Evolutionary conservation across 805 yeast species (phyloP).

Genomic region (Wickerhamomyces pijperi): DNA sequence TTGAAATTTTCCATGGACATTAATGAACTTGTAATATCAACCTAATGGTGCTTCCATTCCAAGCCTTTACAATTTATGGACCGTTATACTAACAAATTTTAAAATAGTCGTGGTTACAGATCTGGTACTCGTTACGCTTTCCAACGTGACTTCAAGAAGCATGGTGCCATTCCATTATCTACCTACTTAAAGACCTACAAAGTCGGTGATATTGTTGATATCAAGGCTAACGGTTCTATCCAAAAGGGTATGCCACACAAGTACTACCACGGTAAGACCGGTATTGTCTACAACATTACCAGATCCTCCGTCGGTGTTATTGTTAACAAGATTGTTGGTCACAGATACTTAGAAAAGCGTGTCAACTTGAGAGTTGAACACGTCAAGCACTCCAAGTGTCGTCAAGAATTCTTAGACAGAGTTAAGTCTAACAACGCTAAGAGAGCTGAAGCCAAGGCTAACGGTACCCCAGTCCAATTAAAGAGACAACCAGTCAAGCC

Average conservation of each 20-base stretch:
- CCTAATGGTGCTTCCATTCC: not conserved
- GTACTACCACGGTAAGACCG: slow-evolving; percentile 99
- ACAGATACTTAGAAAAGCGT: slow-evolving; percentile 99
- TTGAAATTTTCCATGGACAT: too few species aligned
- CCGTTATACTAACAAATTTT: slow-evolving; percentile 9
- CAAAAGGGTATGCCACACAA: slow-evolving; percentile 99
- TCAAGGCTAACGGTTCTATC: slow-evolving; percentile 98
- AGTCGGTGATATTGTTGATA: slow-evolving; percentile 99
- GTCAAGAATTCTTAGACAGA: slow-evolving; percentile 98
- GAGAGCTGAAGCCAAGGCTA: slow-evolving; percentile 88
- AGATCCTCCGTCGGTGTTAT: slow-evolving; percentile 97
- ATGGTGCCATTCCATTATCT: slow-evolving; percentile 90
- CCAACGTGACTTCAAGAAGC: slow-evolving; percentile 97
- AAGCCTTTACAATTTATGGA: too few species aligned
- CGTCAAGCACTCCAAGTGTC: slow-evolving; percentile 98
- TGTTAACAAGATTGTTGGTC: slow-evolving; percentile 96
- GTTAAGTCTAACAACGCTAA: slow-evolving; percentile 93
- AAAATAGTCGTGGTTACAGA: slow-evolving; percentile 90
- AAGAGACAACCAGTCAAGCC: slow-evolving; percentile 99
- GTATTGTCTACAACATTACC: slow-evolving; percentile 98
- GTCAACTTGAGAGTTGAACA: slow-evolving; percentile 98
- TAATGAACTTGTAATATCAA: not conserved
- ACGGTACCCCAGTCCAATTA: slow-evolving; percentile 82
- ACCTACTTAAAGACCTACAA: slow-evolving; percentile 96
- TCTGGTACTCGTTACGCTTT: slow-evolving; percentile 99